These are phyloP conservation scores for Diversispora eburnea DNA, from an alignment of 192 early-diverging fungal species.

Conservation along the genomic window DNA sequence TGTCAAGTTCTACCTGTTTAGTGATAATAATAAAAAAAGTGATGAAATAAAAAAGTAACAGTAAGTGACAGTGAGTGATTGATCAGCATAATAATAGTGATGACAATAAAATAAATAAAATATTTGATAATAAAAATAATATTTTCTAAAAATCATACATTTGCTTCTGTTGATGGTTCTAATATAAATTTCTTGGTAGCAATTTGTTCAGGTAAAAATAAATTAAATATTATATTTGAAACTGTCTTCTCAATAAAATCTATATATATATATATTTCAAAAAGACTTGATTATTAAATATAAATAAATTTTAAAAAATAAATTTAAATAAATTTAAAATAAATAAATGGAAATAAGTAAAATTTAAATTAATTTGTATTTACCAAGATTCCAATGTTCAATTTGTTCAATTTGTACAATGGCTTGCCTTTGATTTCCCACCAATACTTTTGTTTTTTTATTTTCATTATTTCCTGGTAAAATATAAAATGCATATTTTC, in stretches of 20 bases:
- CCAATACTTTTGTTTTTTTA: slow-evolving; percentile 10
- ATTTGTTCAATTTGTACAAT: slow-evolving; percentile 29
- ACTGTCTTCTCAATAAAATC: slow-evolving; percentile 33
- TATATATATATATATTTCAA: background rate
- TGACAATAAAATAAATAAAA: too few species aligned
- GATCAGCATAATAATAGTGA: background rate
- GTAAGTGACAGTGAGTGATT: background rate
- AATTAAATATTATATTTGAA: slow-evolving; percentile 25
- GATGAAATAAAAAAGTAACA: background rate
- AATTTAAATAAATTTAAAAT: background rate
- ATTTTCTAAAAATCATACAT: slow-evolving; percentile 10
- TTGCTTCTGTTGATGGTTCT: slow-evolving; percentile 20
- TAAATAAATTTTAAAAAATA: background rate
- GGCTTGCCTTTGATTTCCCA: slow-evolving; percentile 38
- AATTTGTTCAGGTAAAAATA: slow-evolving; percentile 35
- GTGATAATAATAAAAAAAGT: too few species aligned
- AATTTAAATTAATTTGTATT: background rate
- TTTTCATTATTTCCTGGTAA: slow-evolving; percentile 13
- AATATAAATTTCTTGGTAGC: slow-evolving; percentile 27
- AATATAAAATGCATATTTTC: slow-evolving; percentile 43
- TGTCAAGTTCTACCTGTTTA: slow-evolving; percentile 33
- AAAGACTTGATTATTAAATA: too few species aligned
- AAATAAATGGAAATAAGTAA: background rate
- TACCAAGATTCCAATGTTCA: slow-evolving; percentile 35
- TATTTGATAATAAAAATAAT: background rate